Conservation (phyloP, 345 rosid genomes). For the Odontarrhena argentea region DNA sequence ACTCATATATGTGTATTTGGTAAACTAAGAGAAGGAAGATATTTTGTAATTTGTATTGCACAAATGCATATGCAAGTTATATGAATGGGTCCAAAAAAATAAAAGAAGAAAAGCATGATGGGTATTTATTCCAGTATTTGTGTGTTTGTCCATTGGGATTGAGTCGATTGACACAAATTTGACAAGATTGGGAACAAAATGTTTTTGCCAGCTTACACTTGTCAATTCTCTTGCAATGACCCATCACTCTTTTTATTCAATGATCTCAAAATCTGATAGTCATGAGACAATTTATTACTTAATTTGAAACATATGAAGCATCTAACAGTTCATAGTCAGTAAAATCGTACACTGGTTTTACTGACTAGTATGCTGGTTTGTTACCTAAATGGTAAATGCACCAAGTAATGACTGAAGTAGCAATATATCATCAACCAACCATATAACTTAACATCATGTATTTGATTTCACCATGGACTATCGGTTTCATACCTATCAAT, state of each 20-base stretch:
- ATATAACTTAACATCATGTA: neutral
- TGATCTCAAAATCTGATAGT: conserved; percentile 15
- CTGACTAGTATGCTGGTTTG: conserved; percentile 3
- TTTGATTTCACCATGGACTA: too few species aligned
- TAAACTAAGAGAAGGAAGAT: conserved; percentile 20
- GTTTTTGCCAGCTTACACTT: conserved; percentile 41
- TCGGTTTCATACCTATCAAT: too few species aligned
- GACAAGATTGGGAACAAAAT: conserved; percentile 39
- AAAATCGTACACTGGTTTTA: neutral
- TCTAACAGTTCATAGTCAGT: too few species aligned
- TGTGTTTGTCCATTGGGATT: conserved; percentile 38
- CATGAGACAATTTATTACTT: neutral
- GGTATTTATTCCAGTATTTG: conserved; percentile 38
- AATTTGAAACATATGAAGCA: too few species aligned
- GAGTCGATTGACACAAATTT: conserved; percentile 20
- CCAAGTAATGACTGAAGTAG: neutral
- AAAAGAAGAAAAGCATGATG: conserved; percentile 39
- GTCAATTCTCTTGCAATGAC: conserved; percentile 30
- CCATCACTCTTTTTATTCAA: conserved; percentile 19
- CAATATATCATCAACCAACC: neutral
- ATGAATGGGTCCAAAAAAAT: conserved; percentile 37
- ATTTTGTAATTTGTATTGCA: conserved; percentile 24
- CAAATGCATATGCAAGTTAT: conserved; percentile 29
- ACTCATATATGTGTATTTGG: conserved; percentile 16
- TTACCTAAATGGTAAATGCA: conserved; percentile 1